Percentiles rank a stretch among this genome's conserved stretches.
These are phyloP conservation scores for Amanita muscaria DNA, from an alignment of 768 basidiomycete genomes.

Conservation along the genomic window DNA sequence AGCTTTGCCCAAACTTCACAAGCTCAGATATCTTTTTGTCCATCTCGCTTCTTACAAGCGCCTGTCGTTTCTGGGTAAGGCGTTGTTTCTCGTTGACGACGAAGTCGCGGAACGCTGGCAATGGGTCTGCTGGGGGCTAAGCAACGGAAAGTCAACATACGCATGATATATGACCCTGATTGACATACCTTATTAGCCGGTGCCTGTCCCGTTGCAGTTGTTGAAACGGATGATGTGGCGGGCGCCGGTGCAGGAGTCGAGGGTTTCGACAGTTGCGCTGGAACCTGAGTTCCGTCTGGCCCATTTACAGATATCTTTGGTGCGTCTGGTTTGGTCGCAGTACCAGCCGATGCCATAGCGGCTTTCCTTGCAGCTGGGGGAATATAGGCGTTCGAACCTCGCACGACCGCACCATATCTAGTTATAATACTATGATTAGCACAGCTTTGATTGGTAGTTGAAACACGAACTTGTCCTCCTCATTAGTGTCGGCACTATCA, in stretches of 20 bases:
- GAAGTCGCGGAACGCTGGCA: constrained; percentile 86
- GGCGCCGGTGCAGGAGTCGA: constrained; percentile 43
- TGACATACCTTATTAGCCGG: constrained; percentile 33
- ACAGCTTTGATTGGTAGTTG: constrained; percentile 9
- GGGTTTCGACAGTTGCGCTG: constrained; percentile 44
- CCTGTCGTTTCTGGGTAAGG: constrained; percentile 84
- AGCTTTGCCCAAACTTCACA: constrained; percentile 85
- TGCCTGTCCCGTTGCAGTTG: not conserved
- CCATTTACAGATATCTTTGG: constrained; percentile 73
- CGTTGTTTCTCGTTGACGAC: constrained; percentile 88
- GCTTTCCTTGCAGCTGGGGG: constrained; percentile 81
- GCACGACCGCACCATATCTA: constrained; percentile 90
- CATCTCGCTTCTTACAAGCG: constrained; percentile 85
- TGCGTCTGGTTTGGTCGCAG: constrained; percentile 2
- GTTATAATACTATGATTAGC: constrained; percentile 16
- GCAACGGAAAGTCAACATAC: constrained; percentile 10
- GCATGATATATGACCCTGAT: no score
- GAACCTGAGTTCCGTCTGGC: constrained; percentile 55
- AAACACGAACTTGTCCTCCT: constrained; percentile 85
- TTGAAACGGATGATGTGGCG: not conserved
- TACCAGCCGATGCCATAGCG: constrained; percentile 21
- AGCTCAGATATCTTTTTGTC: constrained; percentile 91
- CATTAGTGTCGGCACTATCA: constrained; percentile 73
- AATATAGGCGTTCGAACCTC: constrained; percentile 83
- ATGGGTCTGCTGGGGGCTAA: constrained; percentile 64